A percentile compares a stretch with the other conserved stretches of the same genome.
These are phyloP conservation scores for Citrullus colocynthis DNA, from an alignment of 306 rosid genomes.

Conservation along the genomic window DNA sequence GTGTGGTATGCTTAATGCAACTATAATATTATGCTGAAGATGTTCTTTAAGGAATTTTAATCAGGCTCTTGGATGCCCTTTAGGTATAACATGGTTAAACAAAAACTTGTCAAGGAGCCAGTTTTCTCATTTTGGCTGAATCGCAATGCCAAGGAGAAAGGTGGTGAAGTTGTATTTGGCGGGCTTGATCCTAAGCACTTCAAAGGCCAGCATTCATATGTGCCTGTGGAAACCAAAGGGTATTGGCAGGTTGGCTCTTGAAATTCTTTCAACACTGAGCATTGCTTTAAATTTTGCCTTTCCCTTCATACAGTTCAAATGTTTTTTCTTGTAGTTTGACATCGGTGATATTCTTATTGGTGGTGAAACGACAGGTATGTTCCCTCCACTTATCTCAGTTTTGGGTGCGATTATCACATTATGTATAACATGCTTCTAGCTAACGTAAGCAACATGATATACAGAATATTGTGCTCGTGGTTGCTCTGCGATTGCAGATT, in stretches of 20 bases:
- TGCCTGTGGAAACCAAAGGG: slow-evolving; percentile 74
- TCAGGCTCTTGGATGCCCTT: slow-evolving; percentile 14
- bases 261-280: background rate
- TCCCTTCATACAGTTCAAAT: slow-evolving; percentile 3
- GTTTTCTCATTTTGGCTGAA: slow-evolving; percentile 96
- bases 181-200: slow-evolving; percentile 88
- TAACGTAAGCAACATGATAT: slow-evolving; percentile 19
- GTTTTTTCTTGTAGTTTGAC: slow-evolving; percentile 35
- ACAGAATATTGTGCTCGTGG: slow-evolving; percentile 60
- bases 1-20: slow-evolving; percentile 43
- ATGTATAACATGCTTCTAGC: slow-evolving; percentile 7
- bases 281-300: background rate
- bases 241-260: slow-evolving; percentile 79
- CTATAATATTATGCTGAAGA: slow-evolving; percentile 4
- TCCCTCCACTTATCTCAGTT: background rate
- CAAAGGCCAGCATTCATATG: slow-evolving; percentile 72
- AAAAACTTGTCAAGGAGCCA: slow-evolving; percentile 63
- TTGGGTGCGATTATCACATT: background rate
- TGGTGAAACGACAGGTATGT: slow-evolving; percentile 65
- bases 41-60: background rate
- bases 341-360: slow-evolving; percentile 78
- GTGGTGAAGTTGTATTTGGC: slow-evolving; percentile 93
- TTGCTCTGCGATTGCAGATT: slow-evolving; percentile 88
- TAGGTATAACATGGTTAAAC: slow-evolving; percentile 81
- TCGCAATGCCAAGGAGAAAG: slow-evolving; percentile 52